These are phyloP conservation scores for Eucalyptus fibrosa DNA, from an alignment of 345 rosid species.

Conservation along the genomic window DNA sequence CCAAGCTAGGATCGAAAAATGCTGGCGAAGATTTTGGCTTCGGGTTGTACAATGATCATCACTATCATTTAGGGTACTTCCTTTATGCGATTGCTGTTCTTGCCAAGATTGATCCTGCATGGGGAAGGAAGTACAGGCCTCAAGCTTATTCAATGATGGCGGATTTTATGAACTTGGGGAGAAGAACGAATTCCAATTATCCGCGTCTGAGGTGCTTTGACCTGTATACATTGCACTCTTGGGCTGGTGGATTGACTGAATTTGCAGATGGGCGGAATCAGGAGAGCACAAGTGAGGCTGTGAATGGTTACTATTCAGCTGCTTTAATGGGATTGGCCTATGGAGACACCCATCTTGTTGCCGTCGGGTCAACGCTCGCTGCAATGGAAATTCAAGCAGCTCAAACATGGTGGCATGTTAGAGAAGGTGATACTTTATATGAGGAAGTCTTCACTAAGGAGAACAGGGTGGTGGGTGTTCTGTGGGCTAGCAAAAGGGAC, in stretches of 20 bases:
- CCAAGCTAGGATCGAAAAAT: conserved; percentile 54
- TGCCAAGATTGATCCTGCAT: conserved; percentile 63
- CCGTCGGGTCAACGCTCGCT: conserved; percentile 52
- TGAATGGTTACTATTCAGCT: conserved; percentile 84
- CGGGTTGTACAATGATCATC: conserved; percentile 71
- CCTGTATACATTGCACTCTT: conserved; percentile 83
- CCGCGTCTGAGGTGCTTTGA: conserved; percentile 84
- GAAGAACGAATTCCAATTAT: conserved; percentile 32
- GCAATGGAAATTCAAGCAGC: conserved; percentile 87
- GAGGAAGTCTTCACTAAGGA: conserved; percentile 51
- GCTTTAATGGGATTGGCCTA: conserved; percentile 91
- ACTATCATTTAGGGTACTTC: conserved; percentile 86
- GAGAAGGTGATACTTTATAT: conserved; percentile 43
- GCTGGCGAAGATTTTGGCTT: conserved; percentile 80
- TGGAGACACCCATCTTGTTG: conserved; percentile 66
- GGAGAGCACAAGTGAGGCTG: conserved; percentile 91
- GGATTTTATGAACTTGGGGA: conserved; percentile 70
- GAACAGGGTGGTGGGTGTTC: conserved; percentile 75
- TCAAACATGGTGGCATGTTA: conserved; percentile 89
- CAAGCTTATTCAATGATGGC: conserved; percentile 81
- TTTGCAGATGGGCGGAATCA: conserved; percentile 82
- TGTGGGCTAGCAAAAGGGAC: conserved; percentile 90
- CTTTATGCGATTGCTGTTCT: conserved; percentile 82
- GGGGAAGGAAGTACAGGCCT: conserved; percentile 78
- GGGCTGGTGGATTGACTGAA: conserved; percentile 94